A percentile compares a stretch with the other conserved stretches of the same genome.
phyloP scores from a whole-genome alignment of 805 yeast species.

The Teunomyces cretensis region DNA sequence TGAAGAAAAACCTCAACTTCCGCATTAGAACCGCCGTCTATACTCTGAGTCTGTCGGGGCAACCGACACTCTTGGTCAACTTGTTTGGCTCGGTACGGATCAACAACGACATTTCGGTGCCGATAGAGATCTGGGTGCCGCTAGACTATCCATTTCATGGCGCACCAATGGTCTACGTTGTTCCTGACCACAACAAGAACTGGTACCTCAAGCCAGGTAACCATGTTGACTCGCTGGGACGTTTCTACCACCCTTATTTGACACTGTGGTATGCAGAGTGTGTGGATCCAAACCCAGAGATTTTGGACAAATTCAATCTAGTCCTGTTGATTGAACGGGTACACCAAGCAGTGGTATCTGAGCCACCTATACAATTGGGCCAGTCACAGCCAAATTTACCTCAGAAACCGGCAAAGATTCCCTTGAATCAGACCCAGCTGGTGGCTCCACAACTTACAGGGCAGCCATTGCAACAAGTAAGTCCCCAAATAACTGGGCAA shows the following conservation, averaged over 20 bases:
- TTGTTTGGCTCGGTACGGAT: constrained; percentile 57
- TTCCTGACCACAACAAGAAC: constrained; percentile 47
- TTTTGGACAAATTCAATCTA: constrained; percentile 18
- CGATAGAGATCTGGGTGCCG: constrained; percentile 78
- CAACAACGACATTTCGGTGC: constrained; percentile 31
- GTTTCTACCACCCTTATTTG: constrained; percentile 65
- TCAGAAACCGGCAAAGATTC: constrained; percentile 18
- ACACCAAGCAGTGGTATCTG: constrained; percentile 8
- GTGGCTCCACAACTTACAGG: not conserved
- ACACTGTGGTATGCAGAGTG: constrained; percentile 51
- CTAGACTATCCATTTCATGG: constrained; percentile 56
- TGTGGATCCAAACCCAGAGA: not conserved
- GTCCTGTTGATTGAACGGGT: constrained; percentile 15
- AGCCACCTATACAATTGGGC: constrained; percentile 4
- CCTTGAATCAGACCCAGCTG: not conserved
- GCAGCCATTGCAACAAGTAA: not conserved
- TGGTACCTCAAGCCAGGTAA: constrained; percentile 55
- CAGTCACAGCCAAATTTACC: constrained; percentile 21
- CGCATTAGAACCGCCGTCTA: constrained; percentile 64
- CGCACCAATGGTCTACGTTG: constrained; percentile 66
- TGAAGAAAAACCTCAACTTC: constrained; percentile 39
- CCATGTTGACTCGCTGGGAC: constrained; percentile 69
- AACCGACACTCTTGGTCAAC: constrained; percentile 57
- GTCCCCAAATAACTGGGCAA: not conserved
- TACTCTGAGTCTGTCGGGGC: constrained; percentile 52